Evolutionary conservation across 129 eudicot genomes (phyloP).

Genomic region (Erigeron canadensis): DNA sequence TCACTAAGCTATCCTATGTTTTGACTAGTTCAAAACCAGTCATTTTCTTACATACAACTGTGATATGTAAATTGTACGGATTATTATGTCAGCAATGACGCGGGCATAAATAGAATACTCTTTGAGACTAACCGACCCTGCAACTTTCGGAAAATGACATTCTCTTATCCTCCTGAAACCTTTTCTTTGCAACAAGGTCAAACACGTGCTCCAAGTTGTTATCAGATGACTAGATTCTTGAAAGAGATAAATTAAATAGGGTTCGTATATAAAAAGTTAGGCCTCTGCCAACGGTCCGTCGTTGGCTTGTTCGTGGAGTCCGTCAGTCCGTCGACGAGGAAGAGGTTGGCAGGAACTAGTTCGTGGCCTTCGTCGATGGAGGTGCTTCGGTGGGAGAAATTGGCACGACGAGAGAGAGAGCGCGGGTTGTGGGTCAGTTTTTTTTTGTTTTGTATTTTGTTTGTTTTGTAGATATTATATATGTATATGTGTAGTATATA

Average conservation of each 20-base stretch:
- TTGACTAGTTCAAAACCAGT: slow-evolving; percentile 9
- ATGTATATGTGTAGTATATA: too few species aligned
- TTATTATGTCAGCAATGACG: slow-evolving; percentile 23
- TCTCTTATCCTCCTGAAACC: background rate
- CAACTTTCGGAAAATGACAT: background rate
- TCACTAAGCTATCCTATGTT: slow-evolving; percentile 5
- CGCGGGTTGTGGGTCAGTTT: too few species aligned
- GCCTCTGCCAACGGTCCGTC: too few species aligned
- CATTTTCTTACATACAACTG: background rate
- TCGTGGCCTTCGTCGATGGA: too few species aligned
- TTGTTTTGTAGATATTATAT: too few species aligned
- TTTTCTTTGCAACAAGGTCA: slow-evolving; percentile 11
- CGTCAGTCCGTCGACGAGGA: too few species aligned
- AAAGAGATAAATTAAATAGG: background rate
- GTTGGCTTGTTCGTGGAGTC: too few species aligned
- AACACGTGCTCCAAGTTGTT: slow-evolving; percentile 16
- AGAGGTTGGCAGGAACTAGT: too few species aligned
- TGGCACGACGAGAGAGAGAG: too few species aligned
- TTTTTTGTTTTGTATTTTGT: too few species aligned
- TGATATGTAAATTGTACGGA: slow-evolving; percentile 4
- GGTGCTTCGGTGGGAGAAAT: too few species aligned
- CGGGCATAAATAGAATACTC: slow-evolving; percentile 7
- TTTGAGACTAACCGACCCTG: slow-evolving; percentile 12
- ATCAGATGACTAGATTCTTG: background rate
- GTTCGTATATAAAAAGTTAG: background rate